phyloP scores from a whole-genome alignment of 78 protist genomes.

The slime mould (Dictyostelium discoideum) region dicty_2.7 NC_007091.3:4148501-4149000 shows the following conservation, averaged over 20 bases:
- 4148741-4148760: constrained; percentile 12
- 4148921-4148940: background rate
- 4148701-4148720: background rate
- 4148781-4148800: constrained; percentile 59
- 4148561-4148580: constrained; percentile 40
- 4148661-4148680: constrained; percentile 28
- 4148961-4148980: constrained; percentile 51
- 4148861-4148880: constrained; percentile 47
- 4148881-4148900: constrained; percentile 65
- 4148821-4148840: constrained; percentile 15
- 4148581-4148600: constrained; percentile 13
- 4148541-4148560: constrained; percentile 36
- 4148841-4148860: constrained; percentile 57
- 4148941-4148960: constrained; percentile 34
- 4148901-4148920: constrained; percentile 1
- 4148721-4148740: background rate
- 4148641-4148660: constrained; percentile 36
- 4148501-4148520: constrained; percentile 21
- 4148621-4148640: constrained; percentile 6
- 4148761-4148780: constrained; percentile 29
- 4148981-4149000: constrained; percentile 13
- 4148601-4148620: constrained; percentile 22
- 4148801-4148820: constrained; percentile 13
- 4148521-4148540: constrained; percentile 48
- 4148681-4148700: background rate